Evolutionary conservation across 129 eudicot genomes (phyloP), one percentile per base, ranked within the genome.

Genomic region (Arctium lappa): DNA sequence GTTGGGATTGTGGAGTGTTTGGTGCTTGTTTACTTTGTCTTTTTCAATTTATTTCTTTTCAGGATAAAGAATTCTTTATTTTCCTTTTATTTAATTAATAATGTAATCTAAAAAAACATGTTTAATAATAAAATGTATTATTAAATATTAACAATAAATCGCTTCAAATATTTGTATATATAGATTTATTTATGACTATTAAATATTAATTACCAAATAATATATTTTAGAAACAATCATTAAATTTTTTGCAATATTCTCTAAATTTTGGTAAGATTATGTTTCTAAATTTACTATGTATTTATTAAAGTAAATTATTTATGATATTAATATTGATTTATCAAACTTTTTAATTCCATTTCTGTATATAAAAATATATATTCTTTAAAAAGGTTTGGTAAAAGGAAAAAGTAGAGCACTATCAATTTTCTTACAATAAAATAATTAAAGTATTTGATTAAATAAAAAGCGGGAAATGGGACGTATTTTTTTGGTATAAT

Each of bases 401-500:
- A 8, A 34, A 78, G 38, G 70, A 73, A 74, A 27, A 60, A 69
- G 18, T 4, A 18, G 7, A 29, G 42, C 74, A 75, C 78, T 70
- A 75, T 53, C 71, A 27, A 10, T 62, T 8, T 42, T 74, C 60
- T 38, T 60, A 66, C 62, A 69, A 69, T 75, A 50, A 56, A 11
- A 18, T 16, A 70, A 81, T 53, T 32, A 70, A 65, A 18, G 22
- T 42, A 69, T 8, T 77, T 65, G 70, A 84, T 44, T 76, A 46
- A 78, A 30, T 38, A 79, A 69, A 82, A 82, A 82, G 93, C 89
- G 93, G 89, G 92, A 92, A 90, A 83, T 72, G 73, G 75, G 32
- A 39, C 38, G 11, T 34, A 75, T 72, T 36, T 84, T 72, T 73
- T 32, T 46, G 27, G 30, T 34, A 63, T 77, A 50, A 9, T 33